Conservation (phyloP, 2,329 filamentous ascomycete species). For the Huntiella decipiens region DNA sequence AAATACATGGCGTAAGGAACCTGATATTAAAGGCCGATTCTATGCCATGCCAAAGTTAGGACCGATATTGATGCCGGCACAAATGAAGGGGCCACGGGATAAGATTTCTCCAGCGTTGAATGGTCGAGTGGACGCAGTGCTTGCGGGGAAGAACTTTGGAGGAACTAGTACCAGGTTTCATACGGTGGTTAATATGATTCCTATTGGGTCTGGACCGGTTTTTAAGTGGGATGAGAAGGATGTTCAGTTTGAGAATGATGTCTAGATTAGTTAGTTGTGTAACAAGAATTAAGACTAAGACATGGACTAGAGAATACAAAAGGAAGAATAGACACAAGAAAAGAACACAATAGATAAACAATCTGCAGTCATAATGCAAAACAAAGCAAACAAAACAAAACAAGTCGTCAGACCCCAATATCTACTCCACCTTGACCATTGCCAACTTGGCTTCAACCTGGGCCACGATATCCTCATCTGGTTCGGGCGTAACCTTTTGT, state of each 20-base stretch:
- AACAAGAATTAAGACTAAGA: not conserved
- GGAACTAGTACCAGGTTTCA: constrained; percentile 23
- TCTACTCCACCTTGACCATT: constrained; percentile 19
- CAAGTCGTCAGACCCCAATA: not conserved
- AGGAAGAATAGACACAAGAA: not conserved
- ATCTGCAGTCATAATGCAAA: not conserved
- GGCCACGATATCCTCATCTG: constrained; percentile 40
- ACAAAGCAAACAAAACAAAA: not conserved
- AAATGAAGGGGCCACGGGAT: constrained; percentile 19
- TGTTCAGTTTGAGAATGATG: constrained; percentile 8
- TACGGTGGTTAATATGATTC: constrained; percentile 25
- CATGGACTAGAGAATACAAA: not conserved
- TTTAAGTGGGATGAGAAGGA: constrained; percentile 9
- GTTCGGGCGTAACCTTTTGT: constrained; percentile 40
- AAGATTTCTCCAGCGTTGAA: constrained; percentile 25
- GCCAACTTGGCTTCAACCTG: constrained; percentile 37
- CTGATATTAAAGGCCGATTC: constrained; percentile 33
- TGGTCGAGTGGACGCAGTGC: constrained; percentile 25
- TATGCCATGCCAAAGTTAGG: constrained; percentile 36
- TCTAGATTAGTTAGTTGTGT: not conserved
- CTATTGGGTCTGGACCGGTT: constrained; percentile 7
- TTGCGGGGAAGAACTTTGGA: constrained; percentile 22
- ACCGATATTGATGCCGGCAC: constrained; percentile 25
- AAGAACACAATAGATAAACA: not conserved
- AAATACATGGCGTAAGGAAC: constrained; percentile 28